Evolutionary conservation across 345 rosid species (phyloP).

Genomic region (Gossypium herbaceum): DNA sequence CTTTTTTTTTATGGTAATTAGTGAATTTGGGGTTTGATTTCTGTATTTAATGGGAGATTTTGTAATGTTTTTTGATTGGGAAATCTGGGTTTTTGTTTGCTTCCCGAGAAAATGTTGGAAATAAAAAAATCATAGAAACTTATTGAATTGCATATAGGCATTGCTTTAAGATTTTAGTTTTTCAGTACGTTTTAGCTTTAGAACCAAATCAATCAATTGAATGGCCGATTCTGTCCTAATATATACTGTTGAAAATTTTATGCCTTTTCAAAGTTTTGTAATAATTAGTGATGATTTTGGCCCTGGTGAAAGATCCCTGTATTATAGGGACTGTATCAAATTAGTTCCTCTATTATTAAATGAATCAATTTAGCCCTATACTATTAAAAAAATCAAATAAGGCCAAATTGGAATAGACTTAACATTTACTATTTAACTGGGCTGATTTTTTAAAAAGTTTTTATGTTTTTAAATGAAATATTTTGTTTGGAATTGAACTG

Average conservation of each 20-base stretch:
- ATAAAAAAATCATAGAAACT: not conserved
- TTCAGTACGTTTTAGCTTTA: not conserved
- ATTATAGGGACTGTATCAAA: too few species aligned
- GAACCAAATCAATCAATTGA: not conserved
- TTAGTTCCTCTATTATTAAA: too few species aligned
- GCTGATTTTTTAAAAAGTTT: too few species aligned
- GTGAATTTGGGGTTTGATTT: not conserved
- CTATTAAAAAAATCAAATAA: too few species aligned
- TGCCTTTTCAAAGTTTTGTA: not conserved
- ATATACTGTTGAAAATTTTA: not conserved
- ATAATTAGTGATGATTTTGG: not conserved
- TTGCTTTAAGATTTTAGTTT: not conserved
- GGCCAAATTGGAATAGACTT: too few species aligned
- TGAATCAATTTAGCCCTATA: too few species aligned
- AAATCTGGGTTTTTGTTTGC: constrained; percentile 10
- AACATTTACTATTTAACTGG: too few species aligned
- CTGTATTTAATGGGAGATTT: not conserved
- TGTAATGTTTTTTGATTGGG: not conserved
- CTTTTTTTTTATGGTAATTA: not conserved
- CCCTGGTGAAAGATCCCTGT: not conserved
- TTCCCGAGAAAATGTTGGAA: not conserved
- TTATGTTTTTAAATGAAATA: too few species aligned
- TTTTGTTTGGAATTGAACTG: too few species aligned
- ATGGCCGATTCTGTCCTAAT: not conserved
- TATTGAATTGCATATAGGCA: not conserved